Evolutionary conservation across 306 rosid species (phyloP), one percentile per base, ranked within the genome.

Genomic region (Cucumis cinereus): DNA sequence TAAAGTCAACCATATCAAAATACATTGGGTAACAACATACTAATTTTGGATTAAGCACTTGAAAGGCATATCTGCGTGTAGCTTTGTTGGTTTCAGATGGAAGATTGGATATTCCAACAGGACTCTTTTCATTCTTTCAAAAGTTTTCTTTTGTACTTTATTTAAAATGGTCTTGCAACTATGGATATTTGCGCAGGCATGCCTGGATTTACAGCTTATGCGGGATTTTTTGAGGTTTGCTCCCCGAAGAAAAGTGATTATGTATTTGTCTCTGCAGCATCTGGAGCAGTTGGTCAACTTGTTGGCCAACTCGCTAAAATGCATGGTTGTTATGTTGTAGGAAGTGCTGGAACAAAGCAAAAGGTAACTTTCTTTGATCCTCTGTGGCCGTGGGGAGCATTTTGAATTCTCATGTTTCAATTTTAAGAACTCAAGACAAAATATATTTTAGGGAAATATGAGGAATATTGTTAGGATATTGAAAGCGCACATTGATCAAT

Each of bases 271-370:
- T 85, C 88, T 24, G 88, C 88, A 30, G 88, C 88, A 43, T 82
- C 88, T 24, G 88, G 88, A 77, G 88, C 88, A 53, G 86, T 85
- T 63, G 86, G 88, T 41, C 88, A 85, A 80, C 86, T 85, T 58
- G 86, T 85, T 74, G 86, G 86, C 79, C 86, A 85, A 57, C 86
- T 85, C 56, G 88, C 86, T 74, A 85, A 82, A 69, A 71, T 85
- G 79, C 88, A 80, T 63, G 88, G 88, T 50, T 85, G 88, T 41
- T 78, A 80, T 76, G 84, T 85, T 4, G 86, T 85, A 60, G 88
- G 88, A 82, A 85, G 86, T 75, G 85, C 77, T 9, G 88, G 88
- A 23, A 73, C 88, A 57, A 79, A 55, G 80, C 74, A 82, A 45
- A 85, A 85, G 26, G 88, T 85, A 77, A 79, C 54, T 47, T 53